Evolutionary conservation across 805 yeast species (phyloP), one percentile per base, ranked within the genome.

Genomic region (Zygotorulaspora sp.): DNA sequence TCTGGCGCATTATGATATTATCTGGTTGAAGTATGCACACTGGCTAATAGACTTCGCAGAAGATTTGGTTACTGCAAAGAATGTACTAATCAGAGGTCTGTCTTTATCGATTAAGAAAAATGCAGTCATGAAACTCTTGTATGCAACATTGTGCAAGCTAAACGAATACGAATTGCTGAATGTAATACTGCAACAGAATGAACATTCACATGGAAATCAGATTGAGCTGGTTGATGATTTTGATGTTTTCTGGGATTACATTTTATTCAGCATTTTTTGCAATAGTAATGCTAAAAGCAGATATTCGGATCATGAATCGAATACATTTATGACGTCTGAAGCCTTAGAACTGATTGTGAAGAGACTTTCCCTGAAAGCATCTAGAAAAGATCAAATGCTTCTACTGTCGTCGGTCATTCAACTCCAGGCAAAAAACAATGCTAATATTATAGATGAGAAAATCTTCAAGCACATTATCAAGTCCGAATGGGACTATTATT

Each of bases 1-100:
- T 6, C 36, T 61, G 11, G 60, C 61, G 1, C 59, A 54, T 30
- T 55, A 54, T 27, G 64, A 60, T 16, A 19, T 35, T 6, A 38
- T 62, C 5, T 62, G 65, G 65, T 17, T 59, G 3, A 47, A 53
- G 35, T 62, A 57, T 32, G 49, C 61, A 2, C 35, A 45, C n/a
- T 62, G 65, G 63, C 33, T 58, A 12, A 43, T 55, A 10, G 49
- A 47, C 5, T 22, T 32, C 23, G 37, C 43, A 18, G 47, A 46
- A 4, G 59, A 58, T 36, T 44, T 42, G 16, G 5, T 45, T 1
- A 42, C 49, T 6, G 58, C 62, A 0, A 54, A 55, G 36, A 44
- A 49, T 24, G 43, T 57, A 3, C 28, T 61, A 16, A 6, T 50
- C 4, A 37, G 34, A 29, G 61, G 58, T 3, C 29, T 58, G 10